phyloP scores from a whole-genome alignment of 495 filamentous ascomycete species.

The Tuber magnatum region DNA sequence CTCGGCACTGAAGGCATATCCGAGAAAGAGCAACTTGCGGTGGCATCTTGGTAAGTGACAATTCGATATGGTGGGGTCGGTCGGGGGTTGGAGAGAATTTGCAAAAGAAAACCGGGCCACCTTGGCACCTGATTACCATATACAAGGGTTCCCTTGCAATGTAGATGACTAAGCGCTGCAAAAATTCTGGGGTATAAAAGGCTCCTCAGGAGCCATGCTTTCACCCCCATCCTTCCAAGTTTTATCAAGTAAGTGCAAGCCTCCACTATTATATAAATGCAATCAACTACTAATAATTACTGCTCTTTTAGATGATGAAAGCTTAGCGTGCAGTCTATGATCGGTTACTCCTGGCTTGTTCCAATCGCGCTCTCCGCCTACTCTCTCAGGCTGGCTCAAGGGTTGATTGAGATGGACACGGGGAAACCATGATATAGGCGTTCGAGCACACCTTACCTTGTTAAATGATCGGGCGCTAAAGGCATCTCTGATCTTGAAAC shows the following conservation, averaged over 20 bases:
- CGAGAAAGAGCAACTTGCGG: constrained; percentile 24
- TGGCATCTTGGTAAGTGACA: constrained; percentile 17
- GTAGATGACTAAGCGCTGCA: constrained; percentile 18
- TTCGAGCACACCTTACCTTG: constrained; percentile 96
- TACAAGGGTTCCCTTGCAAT: neutral
- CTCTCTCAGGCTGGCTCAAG: constrained; percentile 74
- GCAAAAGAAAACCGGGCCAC: neutral
- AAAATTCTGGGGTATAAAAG: constrained; percentile 9
- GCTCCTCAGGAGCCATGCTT: constrained; percentile 44
- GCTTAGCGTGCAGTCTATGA: constrained; percentile 91
- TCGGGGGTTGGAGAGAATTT: neutral
- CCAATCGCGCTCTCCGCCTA: constrained; percentile 57
- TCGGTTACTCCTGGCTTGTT: constrained; percentile 53
- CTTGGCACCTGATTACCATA: constrained; percentile 2
- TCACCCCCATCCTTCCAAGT: constrained; percentile 92
- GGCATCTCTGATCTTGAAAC: constrained; percentile 83
- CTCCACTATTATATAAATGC: neutral
- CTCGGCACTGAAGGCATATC: constrained; percentile 28
- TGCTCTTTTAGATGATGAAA: constrained; percentile 85
- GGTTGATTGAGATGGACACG: constrained; percentile 63
- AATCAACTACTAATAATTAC: constrained; percentile 44
- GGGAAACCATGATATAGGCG: constrained; percentile 87
- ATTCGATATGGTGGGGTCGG: constrained; percentile 1
- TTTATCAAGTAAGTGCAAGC: constrained; percentile 72
- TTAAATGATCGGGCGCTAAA: constrained; percentile 90